These are phyloP conservation scores for Endothia cerciana DNA, from an alignment of 2,329 filamentous ascomycete species.

Conservation along the genomic window DNA sequence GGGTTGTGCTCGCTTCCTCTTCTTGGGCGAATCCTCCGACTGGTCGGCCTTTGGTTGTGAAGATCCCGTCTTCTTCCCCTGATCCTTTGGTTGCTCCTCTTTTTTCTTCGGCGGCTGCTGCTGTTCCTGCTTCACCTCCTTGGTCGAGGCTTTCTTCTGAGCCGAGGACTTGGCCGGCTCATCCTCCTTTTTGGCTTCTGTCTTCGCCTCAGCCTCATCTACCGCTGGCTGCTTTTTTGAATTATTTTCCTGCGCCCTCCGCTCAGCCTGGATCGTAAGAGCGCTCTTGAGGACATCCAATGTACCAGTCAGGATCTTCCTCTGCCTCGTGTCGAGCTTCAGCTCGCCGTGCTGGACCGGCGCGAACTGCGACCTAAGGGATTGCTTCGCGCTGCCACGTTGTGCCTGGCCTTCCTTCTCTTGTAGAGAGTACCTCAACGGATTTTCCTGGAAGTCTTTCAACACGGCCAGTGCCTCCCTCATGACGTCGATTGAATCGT, in stretches of 20 bases:
- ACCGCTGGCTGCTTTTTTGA: neutral
- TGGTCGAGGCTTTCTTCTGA: neutral
- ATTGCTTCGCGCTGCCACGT: slow-evolving; percentile 25
- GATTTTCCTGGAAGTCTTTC: slow-evolving; percentile 32
- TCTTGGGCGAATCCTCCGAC: neutral
- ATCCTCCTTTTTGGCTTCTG: neutral
- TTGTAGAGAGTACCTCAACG: slow-evolving; percentile 4
- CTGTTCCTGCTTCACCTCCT: neutral
- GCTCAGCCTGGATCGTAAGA: slow-evolving; percentile 36
- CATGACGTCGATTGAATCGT: slow-evolving; percentile 31
- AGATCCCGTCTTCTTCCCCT: neutral
- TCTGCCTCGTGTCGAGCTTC: slow-evolving; percentile 33
- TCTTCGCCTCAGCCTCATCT: no score
- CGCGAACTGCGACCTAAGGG: slow-evolving; percentile 23
- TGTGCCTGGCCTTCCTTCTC: slow-evolving; percentile 3
- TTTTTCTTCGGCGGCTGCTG: neutral
- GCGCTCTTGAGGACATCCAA: slow-evolving; percentile 44
- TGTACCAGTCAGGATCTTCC: slow-evolving; percentile 42
- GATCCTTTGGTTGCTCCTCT: neutral
- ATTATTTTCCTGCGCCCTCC: slow-evolving; percentile 20
- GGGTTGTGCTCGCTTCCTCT: neutral
- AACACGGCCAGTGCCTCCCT: slow-evolving; percentile 35
- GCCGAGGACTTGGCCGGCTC: neutral
- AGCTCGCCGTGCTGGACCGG: slow-evolving; percentile 12
- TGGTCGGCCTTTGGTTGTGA: neutral